phyloP scores from a whole-genome alignment of 768 basidiomycete genomes.

The Mycena sanguinolenta region DNA sequence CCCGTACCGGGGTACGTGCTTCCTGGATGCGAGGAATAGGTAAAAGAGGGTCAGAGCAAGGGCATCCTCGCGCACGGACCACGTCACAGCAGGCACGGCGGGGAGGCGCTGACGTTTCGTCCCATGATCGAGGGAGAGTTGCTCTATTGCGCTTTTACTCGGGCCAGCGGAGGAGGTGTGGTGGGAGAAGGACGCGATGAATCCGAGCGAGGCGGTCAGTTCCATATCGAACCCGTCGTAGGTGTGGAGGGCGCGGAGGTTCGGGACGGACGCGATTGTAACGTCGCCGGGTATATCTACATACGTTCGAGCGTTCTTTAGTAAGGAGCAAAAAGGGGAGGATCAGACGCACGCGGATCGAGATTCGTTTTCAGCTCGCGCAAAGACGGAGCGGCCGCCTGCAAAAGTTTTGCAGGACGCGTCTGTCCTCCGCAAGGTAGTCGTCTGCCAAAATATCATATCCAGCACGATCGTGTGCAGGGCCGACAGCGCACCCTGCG shows the following conservation, averaged over 20 bases:
- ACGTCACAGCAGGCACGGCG: constrained; percentile 22
- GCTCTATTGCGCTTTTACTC: constrained; percentile 6
- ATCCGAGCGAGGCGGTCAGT: constrained; percentile 16
- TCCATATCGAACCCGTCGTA: constrained; percentile 27
- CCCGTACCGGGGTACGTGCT: too few species aligned
- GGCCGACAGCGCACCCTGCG: constrained; percentile 7
- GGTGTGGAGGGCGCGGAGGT: constrained; percentile 23
- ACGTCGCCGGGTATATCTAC: background rate
- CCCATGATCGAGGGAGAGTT: constrained; percentile 27
- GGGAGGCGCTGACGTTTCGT: constrained; percentile 25
- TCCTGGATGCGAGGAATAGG: too few species aligned
- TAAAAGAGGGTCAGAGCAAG: constrained; percentile 18
- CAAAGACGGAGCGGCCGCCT: constrained; percentile 5
- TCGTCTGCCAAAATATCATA: constrained; percentile 22
- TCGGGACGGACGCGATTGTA: constrained; percentile 10
- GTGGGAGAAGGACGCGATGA: constrained; percentile 4
- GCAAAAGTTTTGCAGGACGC: constrained; percentile 17
- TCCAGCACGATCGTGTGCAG: constrained; percentile 27
- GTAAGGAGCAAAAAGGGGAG: background rate
- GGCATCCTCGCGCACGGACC: constrained; percentile 19
- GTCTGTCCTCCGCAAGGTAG: constrained; percentile 22
- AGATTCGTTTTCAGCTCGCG: constrained; percentile 23
- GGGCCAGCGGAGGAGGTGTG: too few species aligned
- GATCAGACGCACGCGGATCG: constrained; percentile 30
- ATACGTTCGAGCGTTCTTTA: background rate